phyloP scores from a whole-genome alignment of 352 stramenopile species.

The Globisporangium canariense region DNA sequence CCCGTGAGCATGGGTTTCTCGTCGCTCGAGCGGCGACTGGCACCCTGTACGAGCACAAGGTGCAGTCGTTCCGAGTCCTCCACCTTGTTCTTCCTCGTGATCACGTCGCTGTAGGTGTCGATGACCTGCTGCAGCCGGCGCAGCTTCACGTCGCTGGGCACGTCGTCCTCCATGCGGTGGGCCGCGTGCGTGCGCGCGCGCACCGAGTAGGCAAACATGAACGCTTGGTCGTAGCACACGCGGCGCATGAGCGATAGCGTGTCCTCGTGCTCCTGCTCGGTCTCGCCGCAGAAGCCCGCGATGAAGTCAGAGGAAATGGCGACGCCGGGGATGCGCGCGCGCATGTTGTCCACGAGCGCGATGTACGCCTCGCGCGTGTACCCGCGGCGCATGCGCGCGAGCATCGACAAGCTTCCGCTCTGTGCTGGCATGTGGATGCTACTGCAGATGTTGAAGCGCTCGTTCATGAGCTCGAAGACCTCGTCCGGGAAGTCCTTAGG shows the following conservation, averaged over 20 bases:
- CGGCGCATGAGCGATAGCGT: conserved; percentile 87
- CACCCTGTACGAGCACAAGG: conserved; percentile 95
- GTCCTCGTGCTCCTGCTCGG: conserved; percentile 94
- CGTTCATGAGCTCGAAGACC: conserved; percentile 86
- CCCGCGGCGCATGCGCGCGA: conserved; percentile 93
- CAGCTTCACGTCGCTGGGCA: conserved; percentile 93
- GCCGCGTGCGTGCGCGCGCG: conserved; percentile 94
- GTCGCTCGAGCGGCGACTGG: conserved; percentile 77
- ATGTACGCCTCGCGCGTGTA: conserved; percentile 98
- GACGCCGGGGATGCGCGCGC: conserved; percentile 71
- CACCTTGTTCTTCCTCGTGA: conserved; percentile 88
- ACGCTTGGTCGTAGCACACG: conserved; percentile 96
- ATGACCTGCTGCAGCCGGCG: conserved; percentile 96
- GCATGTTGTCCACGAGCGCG: conserved; percentile 92
- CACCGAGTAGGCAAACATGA: conserved; percentile 99
- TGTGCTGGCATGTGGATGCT: conserved; percentile 98
- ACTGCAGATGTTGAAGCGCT: conserved; percentile 96
- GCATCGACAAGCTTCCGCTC: conserved; percentile 87
- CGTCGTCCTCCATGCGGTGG: conserved; percentile 95
- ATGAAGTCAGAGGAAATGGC: conserved; percentile 97
- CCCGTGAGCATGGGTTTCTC: conserved; percentile 77
- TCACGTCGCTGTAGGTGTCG: conserved; percentile 89
- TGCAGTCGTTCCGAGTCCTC: conserved; percentile 92
- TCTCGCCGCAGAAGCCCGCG: conserved; percentile 98
- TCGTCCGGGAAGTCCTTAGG: conserved; percentile 98